Evolutionary conservation across 176 grass and related monocot genomes (phyloP).

Genomic region (Oryza glaberrima): DNA sequence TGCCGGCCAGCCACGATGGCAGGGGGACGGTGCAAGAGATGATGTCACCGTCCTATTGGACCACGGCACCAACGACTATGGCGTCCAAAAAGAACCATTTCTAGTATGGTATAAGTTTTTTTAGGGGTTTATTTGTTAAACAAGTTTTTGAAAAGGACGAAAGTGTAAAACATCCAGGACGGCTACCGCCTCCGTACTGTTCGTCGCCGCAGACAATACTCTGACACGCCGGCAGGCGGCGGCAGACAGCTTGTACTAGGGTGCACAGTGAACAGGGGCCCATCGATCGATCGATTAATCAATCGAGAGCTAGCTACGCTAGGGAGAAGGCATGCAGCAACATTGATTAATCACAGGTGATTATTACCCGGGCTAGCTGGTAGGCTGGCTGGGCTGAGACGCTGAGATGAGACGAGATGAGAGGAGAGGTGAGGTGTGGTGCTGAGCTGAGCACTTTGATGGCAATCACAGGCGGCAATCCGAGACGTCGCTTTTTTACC

Average conservation of each 20-base stretch:
- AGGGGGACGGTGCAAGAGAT: no score
- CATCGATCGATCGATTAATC: neutral
- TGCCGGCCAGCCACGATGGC: no score
- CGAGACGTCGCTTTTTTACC: constrained; percentile 69
- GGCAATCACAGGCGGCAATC: constrained; percentile 89
- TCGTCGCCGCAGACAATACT: neutral
- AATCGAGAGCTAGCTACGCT: neutral
- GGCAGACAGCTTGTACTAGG: neutral
- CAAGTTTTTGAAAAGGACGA: no score
- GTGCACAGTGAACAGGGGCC: neutral
- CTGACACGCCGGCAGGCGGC: neutral
- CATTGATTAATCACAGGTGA: neutral
- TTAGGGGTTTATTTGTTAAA: no score
- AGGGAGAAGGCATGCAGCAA: neutral
- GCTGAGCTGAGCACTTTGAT: constrained; percentile 66
- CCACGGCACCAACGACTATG: no score
- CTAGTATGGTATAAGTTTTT: no score
- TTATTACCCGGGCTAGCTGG: neutral
- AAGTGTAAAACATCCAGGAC: no score
- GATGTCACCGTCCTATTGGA: no score
- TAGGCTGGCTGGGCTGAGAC: neutral
- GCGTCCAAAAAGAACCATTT: no score
- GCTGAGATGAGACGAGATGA: neutral
- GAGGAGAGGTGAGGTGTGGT: neutral
- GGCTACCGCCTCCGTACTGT: no score